Percentiles rank a stretch among this genome's conserved stretches.
These are phyloP conservation scores for Lachnellula hyalina DNA, from an alignment of 2,329 filamentous ascomycete species.

Conservation along the genomic window DNA sequence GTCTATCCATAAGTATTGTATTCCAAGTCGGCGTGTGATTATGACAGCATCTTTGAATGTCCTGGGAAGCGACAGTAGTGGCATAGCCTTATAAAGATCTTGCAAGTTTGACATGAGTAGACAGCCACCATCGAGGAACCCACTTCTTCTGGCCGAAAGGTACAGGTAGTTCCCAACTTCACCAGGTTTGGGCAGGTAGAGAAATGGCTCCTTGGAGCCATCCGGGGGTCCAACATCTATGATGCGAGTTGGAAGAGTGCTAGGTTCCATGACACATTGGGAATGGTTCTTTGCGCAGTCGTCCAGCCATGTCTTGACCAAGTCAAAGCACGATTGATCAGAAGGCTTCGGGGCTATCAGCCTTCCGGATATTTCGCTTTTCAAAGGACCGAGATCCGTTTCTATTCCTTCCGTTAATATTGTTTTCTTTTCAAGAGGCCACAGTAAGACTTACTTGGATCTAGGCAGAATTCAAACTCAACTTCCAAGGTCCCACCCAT, in stretches of 20 bases:
- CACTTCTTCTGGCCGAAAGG: not conserved
- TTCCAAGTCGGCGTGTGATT: constrained; percentile 11
- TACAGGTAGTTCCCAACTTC: not conserved
- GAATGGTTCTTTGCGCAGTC: not conserved
- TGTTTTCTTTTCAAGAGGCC: not conserved
- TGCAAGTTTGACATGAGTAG: not conserved
- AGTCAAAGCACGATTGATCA: not conserved
- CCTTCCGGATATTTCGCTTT: not conserved
- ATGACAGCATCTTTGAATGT: constrained; percentile 16
- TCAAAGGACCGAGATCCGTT: not conserved
- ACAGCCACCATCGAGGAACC: not conserved
- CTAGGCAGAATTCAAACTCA: not conserved
- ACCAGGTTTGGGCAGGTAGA: not conserved
- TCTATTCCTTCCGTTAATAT: not conserved
- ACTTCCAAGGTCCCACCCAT: not conserved
- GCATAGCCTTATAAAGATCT: not conserved
- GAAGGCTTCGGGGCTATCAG: not conserved
- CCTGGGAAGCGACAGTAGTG: constrained; percentile 12
- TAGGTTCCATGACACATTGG: not conserved
- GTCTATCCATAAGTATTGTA: constrained; percentile 18
- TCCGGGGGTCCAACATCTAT: not conserved
- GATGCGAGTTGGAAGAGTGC: not conserved
- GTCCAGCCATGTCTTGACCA: not conserved
- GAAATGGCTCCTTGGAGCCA: not conserved
- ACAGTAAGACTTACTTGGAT: not conserved